These are phyloP conservation scores for Sherardia arvensis DNA, from an alignment of 257 asterid species.

Conservation along the genomic window DNA sequence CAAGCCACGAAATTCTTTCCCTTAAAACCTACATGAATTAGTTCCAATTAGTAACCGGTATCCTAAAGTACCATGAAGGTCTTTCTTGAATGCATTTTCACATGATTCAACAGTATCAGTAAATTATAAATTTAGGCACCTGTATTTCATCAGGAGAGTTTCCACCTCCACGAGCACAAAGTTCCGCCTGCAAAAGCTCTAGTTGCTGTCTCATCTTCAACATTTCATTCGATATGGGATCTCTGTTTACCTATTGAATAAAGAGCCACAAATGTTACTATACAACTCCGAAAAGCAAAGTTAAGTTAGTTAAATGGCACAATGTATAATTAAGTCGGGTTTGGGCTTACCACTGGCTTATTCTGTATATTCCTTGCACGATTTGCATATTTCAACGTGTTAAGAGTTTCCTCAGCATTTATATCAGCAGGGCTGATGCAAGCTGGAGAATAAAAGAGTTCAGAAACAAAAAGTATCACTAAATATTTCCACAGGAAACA, in stretches of 20 bases:
- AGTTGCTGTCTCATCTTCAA: conserved; percentile 95
- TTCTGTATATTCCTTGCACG: conserved; percentile 99
- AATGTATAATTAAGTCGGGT: conserved; percentile 1
- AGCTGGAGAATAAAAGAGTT: conserved; percentile 37
- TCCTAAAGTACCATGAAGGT: neutral
- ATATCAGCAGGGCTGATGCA: conserved; percentile 99
- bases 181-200: conserved; percentile 92
- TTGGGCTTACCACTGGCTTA: conserved; percentile 81
- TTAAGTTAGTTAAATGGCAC: neutral
- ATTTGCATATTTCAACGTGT: conserved; percentile 93
- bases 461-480: neutral
- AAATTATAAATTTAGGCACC: conserved; percentile 30
- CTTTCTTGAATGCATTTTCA: neutral
- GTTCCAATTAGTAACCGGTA: conserved; percentile 11
- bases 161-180: conserved; percentile 92
- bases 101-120: neutral
- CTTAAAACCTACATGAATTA: conserved; percentile 59
- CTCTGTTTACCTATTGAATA: conserved; percentile 71
- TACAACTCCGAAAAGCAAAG: conserved; percentile 9
- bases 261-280: conserved; percentile 11
- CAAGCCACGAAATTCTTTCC: conserved; percentile 87
- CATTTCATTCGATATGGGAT: conserved; percentile 92
- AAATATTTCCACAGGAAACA: no score
- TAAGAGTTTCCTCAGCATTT: conserved; percentile 98
- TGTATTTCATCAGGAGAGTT: conserved; percentile 81